phyloP scores from a whole-genome alignment of 768 basidiomycete species.

The Lentinula boryana region DNA sequence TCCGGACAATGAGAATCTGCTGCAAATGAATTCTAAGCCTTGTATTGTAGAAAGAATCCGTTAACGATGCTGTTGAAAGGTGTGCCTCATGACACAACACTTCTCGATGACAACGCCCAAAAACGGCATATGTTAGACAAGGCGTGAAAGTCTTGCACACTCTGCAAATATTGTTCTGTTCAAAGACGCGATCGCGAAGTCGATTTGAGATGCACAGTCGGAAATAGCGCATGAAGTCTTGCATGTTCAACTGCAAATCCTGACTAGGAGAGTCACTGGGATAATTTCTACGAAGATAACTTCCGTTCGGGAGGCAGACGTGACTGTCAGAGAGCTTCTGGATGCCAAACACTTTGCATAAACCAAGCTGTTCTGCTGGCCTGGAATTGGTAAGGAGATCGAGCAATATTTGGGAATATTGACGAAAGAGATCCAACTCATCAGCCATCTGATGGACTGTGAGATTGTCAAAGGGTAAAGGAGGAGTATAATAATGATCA shows the following conservation, averaged over 20 bases:
- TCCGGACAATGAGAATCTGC: conserved; percentile 42
- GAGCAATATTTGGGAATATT: conserved; percentile 28
- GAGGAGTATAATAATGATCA: conserved; percentile 30
- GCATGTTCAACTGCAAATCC: background rate
- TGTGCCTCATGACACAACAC: conserved; percentile 34
- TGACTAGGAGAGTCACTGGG: background rate
- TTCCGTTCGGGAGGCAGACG: conserved; percentile 13
- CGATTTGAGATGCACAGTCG: conserved; percentile 17
- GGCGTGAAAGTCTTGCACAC: conserved; percentile 26
- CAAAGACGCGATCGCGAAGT: conserved; percentile 21
- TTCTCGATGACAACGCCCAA: conserved; percentile 22
- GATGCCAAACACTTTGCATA: conserved; percentile 31
- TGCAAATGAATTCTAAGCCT: conserved; percentile 40
- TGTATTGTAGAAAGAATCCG: conserved; percentile 29
- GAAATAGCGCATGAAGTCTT: conserved; percentile 19
- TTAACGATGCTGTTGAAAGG: conserved; percentile 11
- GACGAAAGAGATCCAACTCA: conserved; percentile 25
- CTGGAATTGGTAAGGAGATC: conserved; percentile 20
- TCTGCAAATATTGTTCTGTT: conserved; percentile 24
- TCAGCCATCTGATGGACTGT: conserved; percentile 19
- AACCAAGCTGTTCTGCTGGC: conserved; percentile 13
- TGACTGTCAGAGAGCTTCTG: conserved; percentile 18
- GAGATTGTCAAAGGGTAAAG: conserved; percentile 19
- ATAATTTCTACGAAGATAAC: background rate
- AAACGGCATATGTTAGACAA: conserved; percentile 30